phyloP scores from a whole-genome alignment of 2,329 filamentous ascomycete genomes.

The Ciborinia camelliae region DNA sequence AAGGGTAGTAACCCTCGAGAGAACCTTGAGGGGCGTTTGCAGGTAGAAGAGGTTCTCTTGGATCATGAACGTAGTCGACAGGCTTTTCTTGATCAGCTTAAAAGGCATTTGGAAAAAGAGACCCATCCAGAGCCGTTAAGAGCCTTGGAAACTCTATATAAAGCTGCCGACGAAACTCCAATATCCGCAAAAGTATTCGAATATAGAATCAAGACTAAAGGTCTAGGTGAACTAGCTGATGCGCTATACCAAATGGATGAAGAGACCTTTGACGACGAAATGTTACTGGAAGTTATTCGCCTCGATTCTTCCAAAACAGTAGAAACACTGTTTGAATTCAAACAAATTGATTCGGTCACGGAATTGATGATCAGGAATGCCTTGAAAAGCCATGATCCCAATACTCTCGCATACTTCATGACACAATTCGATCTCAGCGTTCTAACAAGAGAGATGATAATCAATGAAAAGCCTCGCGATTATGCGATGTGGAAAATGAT shows the following conservation, averaged over 20 bases:
- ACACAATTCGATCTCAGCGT: background rate
- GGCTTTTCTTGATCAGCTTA: background rate
- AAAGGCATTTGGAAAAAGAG: background rate
- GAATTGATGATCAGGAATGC: background rate
- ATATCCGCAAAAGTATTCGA: background rate
- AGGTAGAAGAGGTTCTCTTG: background rate
- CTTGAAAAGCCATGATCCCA: accelerated
- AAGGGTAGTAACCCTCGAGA: too few relatives aligned
- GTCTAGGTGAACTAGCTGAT: background rate
- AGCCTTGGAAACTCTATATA: background rate
- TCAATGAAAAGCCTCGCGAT: background rate
- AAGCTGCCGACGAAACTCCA: background rate
- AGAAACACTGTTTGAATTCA: background rate
- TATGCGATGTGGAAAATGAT: background rate
- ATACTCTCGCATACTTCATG: background rate
- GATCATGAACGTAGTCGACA: background rate
- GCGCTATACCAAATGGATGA: background rate
- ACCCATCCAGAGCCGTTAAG: background rate
- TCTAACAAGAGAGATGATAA: background rate
- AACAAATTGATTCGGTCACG: background rate
- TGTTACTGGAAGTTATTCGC: background rate
- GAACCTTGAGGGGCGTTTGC: background rate
- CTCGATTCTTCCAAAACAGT: background rate
- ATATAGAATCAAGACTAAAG: background rate
- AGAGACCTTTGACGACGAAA: background rate